Evolutionary conservation across 1,284 basidiomycete genomes (phyloP).

Genomic region (Earliella scabrosa): DNA sequence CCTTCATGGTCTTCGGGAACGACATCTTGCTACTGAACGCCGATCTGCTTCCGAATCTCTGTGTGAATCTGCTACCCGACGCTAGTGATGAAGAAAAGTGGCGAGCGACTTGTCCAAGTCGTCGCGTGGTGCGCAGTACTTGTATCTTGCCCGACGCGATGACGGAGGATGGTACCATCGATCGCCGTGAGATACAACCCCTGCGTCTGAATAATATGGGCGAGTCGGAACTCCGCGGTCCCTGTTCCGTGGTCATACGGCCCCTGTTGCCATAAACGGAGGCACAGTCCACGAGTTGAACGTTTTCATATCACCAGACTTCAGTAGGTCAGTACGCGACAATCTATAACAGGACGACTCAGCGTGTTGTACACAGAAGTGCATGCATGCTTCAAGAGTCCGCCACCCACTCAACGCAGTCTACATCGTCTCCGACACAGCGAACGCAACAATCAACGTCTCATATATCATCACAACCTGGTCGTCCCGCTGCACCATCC

Average conservation of each 20-base stretch:
- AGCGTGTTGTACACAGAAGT: too few relatives aligned
- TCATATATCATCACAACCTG: conserved; percentile 74
- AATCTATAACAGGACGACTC: not conserved
- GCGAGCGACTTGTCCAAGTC: conserved; percentile 30
- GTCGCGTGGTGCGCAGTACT: conserved; percentile 9
- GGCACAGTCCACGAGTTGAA: not conserved
- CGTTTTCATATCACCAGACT: too few relatives aligned
- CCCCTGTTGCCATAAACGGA: not conserved
- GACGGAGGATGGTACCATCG: conserved; percentile 18
- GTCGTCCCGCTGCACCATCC: conserved; percentile 79
- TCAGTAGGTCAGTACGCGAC: too few relatives aligned
- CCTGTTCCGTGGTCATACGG: not conserved
- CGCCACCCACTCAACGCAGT: too few relatives aligned
- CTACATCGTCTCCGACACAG: too few relatives aligned
- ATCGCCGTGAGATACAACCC: too few relatives aligned
- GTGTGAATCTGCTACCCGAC: too few relatives aligned
- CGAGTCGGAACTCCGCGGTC: conserved; percentile 6
- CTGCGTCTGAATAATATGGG: too few relatives aligned
- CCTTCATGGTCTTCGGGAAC: conserved; percentile 58
- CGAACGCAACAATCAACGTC: conserved; percentile 49
- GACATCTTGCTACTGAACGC: conserved; percentile 41
- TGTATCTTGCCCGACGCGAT: conserved; percentile 3
- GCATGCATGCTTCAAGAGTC: too few relatives aligned
- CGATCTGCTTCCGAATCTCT: too few relatives aligned
- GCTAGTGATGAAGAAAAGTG: conserved; percentile 29